Percentiles rank a stretch among this genome's conserved stretches.
phyloP scores from a whole-genome alignment of 1,139 yeast genomes.

The Diutina catenulata region DNA sequence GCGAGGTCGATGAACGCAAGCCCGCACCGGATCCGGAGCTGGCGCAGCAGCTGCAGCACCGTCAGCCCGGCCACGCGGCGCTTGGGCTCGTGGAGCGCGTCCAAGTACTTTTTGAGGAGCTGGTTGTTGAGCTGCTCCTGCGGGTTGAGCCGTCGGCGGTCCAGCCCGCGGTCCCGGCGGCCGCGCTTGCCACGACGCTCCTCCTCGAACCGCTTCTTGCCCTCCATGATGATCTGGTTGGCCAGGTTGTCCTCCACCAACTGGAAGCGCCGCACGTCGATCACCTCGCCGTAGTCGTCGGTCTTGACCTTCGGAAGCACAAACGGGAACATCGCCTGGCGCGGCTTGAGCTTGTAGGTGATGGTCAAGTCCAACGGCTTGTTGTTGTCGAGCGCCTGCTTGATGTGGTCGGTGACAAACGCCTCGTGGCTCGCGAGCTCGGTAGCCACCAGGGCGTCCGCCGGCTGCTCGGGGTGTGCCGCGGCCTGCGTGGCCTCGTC shows the following conservation, averaged over 20 bases:
- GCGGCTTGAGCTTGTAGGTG: constrained; percentile 41
- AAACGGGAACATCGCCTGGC: constrained; percentile 74
- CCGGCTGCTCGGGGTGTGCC: not conserved
- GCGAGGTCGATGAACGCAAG: constrained; percentile 72
- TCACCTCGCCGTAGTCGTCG: constrained; percentile 81
- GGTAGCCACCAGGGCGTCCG: not conserved
- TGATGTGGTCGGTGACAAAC: constrained; percentile 27
- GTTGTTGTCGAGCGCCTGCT: constrained; percentile 26
- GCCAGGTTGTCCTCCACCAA: constrained; percentile 39
- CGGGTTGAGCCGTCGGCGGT: constrained; percentile 23
- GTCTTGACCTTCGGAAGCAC: constrained; percentile 41
- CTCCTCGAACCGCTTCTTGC: constrained; percentile 17
- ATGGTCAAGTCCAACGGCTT: constrained; percentile 52
- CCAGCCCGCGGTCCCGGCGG: constrained; percentile 13
- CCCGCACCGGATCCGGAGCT: constrained; percentile 52
- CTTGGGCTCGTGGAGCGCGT: constrained; percentile 48
- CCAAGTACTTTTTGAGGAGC: constrained; percentile 35
- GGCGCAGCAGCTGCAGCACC: constrained; percentile 11
- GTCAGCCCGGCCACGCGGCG: constrained; percentile 20
- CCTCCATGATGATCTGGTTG: constrained; percentile 23
- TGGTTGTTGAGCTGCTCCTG: constrained; percentile 34
- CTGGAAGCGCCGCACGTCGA: constrained; percentile 53
- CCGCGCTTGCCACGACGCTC: constrained; percentile 19
- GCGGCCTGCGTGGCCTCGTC: constrained; percentile 10
- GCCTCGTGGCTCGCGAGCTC: constrained; percentile 23